A percentile compares a stretch with the other conserved stretches of the same genome.
Conservation (phyloP, 805 yeast species). For the Wickerhamiella parazyma region DNA sequence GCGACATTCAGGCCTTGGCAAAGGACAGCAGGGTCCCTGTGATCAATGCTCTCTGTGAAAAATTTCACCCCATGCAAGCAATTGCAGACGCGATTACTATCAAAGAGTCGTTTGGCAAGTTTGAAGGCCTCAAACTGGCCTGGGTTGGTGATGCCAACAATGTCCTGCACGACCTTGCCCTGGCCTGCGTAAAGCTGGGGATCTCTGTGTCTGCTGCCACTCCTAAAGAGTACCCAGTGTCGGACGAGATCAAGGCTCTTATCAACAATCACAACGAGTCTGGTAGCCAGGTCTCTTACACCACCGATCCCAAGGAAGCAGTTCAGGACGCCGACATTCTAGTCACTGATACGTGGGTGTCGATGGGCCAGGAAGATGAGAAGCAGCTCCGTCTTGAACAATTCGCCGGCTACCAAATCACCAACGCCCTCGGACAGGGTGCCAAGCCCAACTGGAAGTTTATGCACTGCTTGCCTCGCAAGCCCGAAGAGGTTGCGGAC, state of each 20-base stretch:
- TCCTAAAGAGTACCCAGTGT: conserved; percentile 60
- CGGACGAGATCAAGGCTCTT: conserved; percentile 35
- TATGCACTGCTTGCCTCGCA: conserved; percentile 97
- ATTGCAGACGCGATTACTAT: conserved; percentile 82
- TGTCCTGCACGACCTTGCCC: conserved; percentile 83
- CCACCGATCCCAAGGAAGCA: conserved; percentile 66
- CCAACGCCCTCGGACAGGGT: conserved; percentile 44
- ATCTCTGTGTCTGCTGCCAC: conserved; percentile 75
- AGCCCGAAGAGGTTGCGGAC: conserved; percentile 85
- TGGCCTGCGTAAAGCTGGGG: conserved; percentile 76
- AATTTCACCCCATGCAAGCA: conserved; percentile 89
- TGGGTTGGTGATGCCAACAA: conserved; percentile 98
- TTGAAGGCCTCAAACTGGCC: conserved; percentile 52
- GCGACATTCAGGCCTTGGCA: conserved; percentile 66
- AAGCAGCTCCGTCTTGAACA: conserved; percentile 57
- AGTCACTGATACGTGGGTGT: conserved; percentile 94
- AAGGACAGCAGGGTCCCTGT: conserved; percentile 78
- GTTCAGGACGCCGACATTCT: conserved; percentile 61
- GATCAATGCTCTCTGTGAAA: conserved; percentile 86
- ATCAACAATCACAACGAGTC: conserved; percentile 42
- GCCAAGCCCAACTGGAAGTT: conserved; percentile 64
- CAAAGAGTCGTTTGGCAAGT: conserved; percentile 52
- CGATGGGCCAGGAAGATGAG: conserved; percentile 94
- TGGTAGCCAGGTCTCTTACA: conserved; percentile 35
- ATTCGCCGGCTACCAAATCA: conserved; percentile 78